These are phyloP conservation scores for Trichosporon ovoides DNA, from an alignment of 1,284 basidiomycete species.

Conservation along the genomic window DNA sequence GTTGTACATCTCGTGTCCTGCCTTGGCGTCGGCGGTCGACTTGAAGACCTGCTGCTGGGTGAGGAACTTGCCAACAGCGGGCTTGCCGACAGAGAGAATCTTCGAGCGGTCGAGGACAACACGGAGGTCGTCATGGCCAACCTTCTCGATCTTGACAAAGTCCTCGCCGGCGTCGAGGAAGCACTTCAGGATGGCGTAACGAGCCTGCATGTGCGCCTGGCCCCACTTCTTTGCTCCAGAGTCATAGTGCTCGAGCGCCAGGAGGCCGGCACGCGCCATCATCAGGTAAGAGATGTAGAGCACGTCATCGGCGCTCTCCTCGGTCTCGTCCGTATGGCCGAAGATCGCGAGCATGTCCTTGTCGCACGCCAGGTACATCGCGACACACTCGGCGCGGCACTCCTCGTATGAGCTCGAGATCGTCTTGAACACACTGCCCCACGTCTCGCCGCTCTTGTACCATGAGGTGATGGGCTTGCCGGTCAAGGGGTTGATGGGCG, in stretches of 20 bases:
- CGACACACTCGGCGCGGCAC: conserved; percentile 20
- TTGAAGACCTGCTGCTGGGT: conserved; percentile 21
- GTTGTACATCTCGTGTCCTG: conserved; percentile 15
- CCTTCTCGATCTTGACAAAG: conserved; percentile 10
- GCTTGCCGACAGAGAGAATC: conserved; percentile 13
- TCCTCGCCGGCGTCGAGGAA: conserved; percentile 18
- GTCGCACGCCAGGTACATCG: conserved; percentile 20
- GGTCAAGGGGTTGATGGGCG: conserved; percentile 18
- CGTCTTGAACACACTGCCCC: conserved; percentile 16
- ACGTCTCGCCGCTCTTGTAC: conserved; percentile 22
- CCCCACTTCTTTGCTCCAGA: conserved; percentile 72
- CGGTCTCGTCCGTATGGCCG: conserved; percentile 16
- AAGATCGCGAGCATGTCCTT: conserved; percentile 19
- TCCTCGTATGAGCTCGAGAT: conserved; percentile 19
- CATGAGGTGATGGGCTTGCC: conserved; percentile 19
- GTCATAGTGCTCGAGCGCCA: conserved; percentile 75
- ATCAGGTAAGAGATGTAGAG: conserved; percentile 73
- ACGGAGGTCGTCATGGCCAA: conserved; percentile 15
- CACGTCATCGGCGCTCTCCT: conserved; percentile 52
- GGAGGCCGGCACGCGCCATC: conserved; percentile 73
- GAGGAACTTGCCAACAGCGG: conserved; percentile 19
- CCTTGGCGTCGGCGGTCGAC: conserved; percentile 17
- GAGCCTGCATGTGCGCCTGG: conserved; percentile 75
- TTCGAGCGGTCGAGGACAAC: conserved; percentile 15
- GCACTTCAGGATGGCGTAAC: conserved; percentile 18